Evolutionary conservation across 495 filamentous ascomycete genomes (phyloP).

Genomic region (Penicillium tannophilum): DNA sequence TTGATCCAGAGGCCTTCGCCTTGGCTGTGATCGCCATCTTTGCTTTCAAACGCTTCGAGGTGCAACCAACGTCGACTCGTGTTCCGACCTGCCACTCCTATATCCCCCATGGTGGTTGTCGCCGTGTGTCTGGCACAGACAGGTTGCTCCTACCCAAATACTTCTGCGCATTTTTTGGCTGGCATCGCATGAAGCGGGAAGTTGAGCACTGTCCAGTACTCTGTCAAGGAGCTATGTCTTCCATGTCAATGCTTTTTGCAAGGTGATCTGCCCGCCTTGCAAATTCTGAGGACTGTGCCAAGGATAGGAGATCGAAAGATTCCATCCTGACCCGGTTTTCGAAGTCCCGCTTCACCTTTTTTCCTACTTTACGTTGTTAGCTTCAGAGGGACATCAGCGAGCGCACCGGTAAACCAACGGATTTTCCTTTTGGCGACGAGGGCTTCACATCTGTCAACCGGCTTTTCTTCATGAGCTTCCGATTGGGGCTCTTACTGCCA

Average conservation of each 20-base stretch:
- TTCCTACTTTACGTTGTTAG: slow-evolving; percentile 27
- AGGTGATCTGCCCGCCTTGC: slow-evolving; percentile 26
- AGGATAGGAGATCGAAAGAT: slow-evolving; percentile 31
- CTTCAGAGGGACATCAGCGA: slow-evolving; percentile 56
- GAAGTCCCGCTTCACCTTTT: slow-evolving; percentile 22
- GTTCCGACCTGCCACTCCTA: slow-evolving; percentile 35
- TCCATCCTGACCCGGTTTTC: slow-evolving; percentile 25
- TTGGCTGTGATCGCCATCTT: slow-evolving; percentile 58
- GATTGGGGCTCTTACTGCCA: slow-evolving; percentile 14
- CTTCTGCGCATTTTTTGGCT: slow-evolving; percentile 35
- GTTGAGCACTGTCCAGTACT: slow-evolving; percentile 52
- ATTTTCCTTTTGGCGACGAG: slow-evolving; percentile 12
- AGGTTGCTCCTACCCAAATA: slow-evolving; percentile 41
- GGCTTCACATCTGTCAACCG: neutral
- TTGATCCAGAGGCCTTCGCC: slow-evolving; percentile 67
- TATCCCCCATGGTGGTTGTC: slow-evolving; percentile 28
- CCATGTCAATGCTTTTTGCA: slow-evolving; percentile 16
- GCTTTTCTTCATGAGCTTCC: slow-evolving; percentile 6
- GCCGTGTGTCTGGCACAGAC: slow-evolving; percentile 36
- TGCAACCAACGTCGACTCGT: slow-evolving; percentile 40
- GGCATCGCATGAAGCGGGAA: slow-evolving; percentile 43
- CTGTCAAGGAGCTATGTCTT: slow-evolving; percentile 24
- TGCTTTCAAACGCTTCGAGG: slow-evolving; percentile 49
- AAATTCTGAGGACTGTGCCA: slow-evolving; percentile 40
- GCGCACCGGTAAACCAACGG: slow-evolving; percentile 59